phyloP scores from a whole-genome alignment of 2,329 filamentous ascomycete genomes.

The Sodiomyces alkalinus region DNA sequence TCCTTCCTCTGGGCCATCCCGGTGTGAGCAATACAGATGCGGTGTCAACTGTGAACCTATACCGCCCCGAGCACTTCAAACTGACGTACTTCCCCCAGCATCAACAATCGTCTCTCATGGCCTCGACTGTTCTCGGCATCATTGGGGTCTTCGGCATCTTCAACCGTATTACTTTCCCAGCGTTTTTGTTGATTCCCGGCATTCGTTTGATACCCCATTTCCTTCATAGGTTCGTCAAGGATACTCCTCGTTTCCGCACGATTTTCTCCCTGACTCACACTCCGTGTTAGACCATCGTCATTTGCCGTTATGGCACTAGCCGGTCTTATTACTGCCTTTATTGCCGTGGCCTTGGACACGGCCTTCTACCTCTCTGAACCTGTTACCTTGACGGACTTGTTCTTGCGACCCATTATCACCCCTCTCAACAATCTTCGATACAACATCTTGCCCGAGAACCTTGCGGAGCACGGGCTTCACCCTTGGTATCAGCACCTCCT shows the following conservation, averaged over 20 bases:
- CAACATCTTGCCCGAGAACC: slow-evolving; percentile 54
- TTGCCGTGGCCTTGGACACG: slow-evolving; percentile 74
- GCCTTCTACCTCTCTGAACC: slow-evolving; percentile 58
- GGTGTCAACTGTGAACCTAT: too few species aligned
- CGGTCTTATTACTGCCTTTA: slow-evolving; percentile 48
- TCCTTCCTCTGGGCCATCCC: too few species aligned
- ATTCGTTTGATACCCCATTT: slow-evolving; percentile 78
- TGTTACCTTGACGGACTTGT: slow-evolving; percentile 48
- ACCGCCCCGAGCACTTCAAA: neutral
- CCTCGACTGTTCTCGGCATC: slow-evolving; percentile 65
- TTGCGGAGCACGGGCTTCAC: slow-evolving; percentile 62
- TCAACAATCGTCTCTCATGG: slow-evolving; percentile 61
- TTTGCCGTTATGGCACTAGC: slow-evolving; percentile 49
- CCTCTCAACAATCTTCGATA: slow-evolving; percentile 67
- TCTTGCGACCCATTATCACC: slow-evolving; percentile 53
- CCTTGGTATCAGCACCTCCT: slow-evolving; percentile 65
- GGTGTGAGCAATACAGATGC: too few species aligned
- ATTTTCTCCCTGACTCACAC: neutral
- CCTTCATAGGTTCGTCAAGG: slow-evolving; percentile 49
- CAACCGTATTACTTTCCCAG: slow-evolving; percentile 94
- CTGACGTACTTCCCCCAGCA: too few species aligned
- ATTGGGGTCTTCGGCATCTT: slow-evolving; percentile 78
- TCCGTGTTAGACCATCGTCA: slow-evolving; percentile 34
- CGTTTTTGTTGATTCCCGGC: slow-evolving; percentile 74
- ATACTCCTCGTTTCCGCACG: neutral